Percentiles rank a stretch among this genome's conserved stretches.
Conservation (phyloP, 371 early-diverging fungal species). For the Haplosporangium sp. region DNA sequence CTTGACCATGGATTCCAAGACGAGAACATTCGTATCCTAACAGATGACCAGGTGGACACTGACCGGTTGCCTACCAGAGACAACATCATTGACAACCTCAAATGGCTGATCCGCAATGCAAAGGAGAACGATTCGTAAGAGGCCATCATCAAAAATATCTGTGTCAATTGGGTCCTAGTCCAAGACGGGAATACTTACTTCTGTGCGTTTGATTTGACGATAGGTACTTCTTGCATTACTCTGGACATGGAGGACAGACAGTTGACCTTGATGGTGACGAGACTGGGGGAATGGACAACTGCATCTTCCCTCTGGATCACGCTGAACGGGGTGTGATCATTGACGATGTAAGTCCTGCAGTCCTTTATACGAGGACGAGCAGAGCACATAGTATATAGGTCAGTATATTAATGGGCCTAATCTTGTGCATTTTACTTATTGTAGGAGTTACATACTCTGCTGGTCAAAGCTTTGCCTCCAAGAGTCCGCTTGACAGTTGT, state of each 20-base stretch:
- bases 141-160: conserved; percentile 18
- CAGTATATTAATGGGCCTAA: background rate
- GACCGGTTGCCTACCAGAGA: conserved; percentile 68
- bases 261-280: conserved; percentile 72
- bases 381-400: background rate
- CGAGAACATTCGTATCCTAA: conserved; percentile 69
- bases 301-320: conserved; percentile 83
- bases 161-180: background rate
- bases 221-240: conserved; percentile 73
- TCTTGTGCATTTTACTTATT: background rate
- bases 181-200: background rate
- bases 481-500: conserved; percentile 87
- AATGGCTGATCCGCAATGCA: conserved; percentile 80
- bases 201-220: background rate
- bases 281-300: conserved; percentile 76
- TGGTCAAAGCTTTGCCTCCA: conserved; percentile 77
- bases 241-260: conserved; percentile 79
- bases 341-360: conserved; percentile 68
- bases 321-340: conserved; percentile 71
- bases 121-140: conserved; percentile 68
- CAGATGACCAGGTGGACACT: conserved; percentile 76
- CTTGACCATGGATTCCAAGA: conserved; percentile 62
- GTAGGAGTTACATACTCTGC: conserved; percentile 59
- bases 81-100: conserved; percentile 77
- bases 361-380: background rate